A percentile compares a stretch with the other conserved stretches of the same genome.
Evolutionary conservation across 352 stramenopile species (phyloP).

Genomic region (Globisporangium spinosum): DNA sequence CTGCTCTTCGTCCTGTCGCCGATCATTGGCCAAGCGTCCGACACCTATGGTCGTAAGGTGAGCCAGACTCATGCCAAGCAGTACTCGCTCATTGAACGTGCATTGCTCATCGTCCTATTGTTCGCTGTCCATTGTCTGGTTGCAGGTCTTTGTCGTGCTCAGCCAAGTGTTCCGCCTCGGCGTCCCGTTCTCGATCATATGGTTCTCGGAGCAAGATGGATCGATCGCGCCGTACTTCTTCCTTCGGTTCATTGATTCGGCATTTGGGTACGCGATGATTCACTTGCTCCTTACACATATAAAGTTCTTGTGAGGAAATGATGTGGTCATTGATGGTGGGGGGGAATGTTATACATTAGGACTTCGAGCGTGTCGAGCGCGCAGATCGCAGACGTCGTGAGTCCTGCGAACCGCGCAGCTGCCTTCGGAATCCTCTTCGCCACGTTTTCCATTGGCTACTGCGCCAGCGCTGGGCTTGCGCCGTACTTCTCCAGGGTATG

Average conservation of each 20-base stretch:
- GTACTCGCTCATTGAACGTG: neutral
- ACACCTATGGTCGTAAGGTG: conserved; percentile 78
- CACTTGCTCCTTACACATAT: neutral
- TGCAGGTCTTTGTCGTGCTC: conserved; percentile 63
- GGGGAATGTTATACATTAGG: conserved; percentile 19
- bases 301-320: neutral
- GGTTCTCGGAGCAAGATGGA: conserved; percentile 50
- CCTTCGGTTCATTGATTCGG: conserved; percentile 46
- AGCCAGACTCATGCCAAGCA: neutral
- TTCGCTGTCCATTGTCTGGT: neutral
- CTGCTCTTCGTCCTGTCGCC: conserved; percentile 67
- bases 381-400: conserved; percentile 57
- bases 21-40: conserved; percentile 68
- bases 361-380: conserved; percentile 55
- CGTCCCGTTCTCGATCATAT: conserved; percentile 67
- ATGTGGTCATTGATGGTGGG: neutral
- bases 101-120: neutral
- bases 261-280: conserved; percentile 38
- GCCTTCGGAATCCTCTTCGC: conserved; percentile 64
- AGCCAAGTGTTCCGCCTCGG: conserved; percentile 59
- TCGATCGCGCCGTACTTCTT: conserved; percentile 63
- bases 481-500: conserved; percentile 50
- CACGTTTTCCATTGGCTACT: conserved; percentile 52
- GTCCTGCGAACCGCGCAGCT: conserved; percentile 41
- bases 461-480: conserved; percentile 41